Conservation (phyloP, 2,329 filamentous ascomycete species). For the Aureobasidium sp. region DNA sequence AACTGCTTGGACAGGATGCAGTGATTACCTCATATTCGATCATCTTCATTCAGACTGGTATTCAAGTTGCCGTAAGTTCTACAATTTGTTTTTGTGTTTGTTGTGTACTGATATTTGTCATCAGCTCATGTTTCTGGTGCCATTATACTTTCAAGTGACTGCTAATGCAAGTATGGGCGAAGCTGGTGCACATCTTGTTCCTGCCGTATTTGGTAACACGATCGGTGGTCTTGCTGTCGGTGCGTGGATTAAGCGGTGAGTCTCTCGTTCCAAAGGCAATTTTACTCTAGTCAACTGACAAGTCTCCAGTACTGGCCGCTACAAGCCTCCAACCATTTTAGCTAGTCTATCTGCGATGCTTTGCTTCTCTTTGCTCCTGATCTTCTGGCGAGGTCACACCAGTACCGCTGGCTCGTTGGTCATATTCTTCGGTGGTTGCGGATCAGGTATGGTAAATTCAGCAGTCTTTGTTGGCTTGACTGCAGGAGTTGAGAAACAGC, state of each 20-base stretch:
- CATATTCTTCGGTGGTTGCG: slow-evolving; percentile 49
- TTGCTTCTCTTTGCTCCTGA: slow-evolving; percentile 43
- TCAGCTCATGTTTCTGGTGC: slow-evolving; percentile 53
- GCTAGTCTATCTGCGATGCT: slow-evolving; percentile 42
- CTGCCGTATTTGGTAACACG: slow-evolving; percentile 59
- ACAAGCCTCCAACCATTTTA: slow-evolving; percentile 46
- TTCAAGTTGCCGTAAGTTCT: slow-evolving; percentile 39
- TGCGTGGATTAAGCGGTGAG: slow-evolving; percentile 40
- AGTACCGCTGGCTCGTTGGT: slow-evolving; percentile 48
- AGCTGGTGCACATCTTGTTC: slow-evolving; percentile 54
- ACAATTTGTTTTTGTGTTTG: background rate
- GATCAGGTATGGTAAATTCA: slow-evolving; percentile 38
- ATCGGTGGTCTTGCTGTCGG: slow-evolving; percentile 54
- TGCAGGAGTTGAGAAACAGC: slow-evolving; percentile 34
- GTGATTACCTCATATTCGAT: slow-evolving; percentile 47
- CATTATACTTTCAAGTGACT: slow-evolving; percentile 61
- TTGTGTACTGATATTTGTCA: background rate
- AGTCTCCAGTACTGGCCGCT: slow-evolving; percentile 45
- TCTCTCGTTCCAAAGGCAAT: background rate
- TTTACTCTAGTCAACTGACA: slow-evolving; percentile 16
- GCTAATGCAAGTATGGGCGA: slow-evolving; percentile 47
- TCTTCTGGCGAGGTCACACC: slow-evolving; percentile 53
- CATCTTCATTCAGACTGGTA: slow-evolving; percentile 43
- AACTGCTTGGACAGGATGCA: slow-evolving; percentile 43
- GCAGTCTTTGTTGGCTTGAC: slow-evolving; percentile 44